Base-by-base conservation (phyloP, 768 basidiomycete species). In the Termitomyces sp. region DNA sequence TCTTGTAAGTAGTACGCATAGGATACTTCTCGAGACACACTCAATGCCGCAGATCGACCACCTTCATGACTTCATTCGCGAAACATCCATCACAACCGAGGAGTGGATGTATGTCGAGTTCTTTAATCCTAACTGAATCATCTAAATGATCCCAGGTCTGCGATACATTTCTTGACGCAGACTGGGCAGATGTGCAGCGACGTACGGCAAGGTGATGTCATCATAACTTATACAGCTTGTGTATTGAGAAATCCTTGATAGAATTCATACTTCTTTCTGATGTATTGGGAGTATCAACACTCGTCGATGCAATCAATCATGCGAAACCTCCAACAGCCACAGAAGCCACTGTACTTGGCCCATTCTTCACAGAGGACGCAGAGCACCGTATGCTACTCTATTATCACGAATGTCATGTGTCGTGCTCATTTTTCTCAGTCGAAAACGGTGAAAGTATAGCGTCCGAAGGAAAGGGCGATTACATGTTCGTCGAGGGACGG, bases 231-330 rank as follows among this genome's bases (percentile, higher is more conserved):
- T 22, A 53, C 41, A 6, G 42, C 44, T 48, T 20, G 12, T 10
- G 36, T 1, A 13, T 37, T 46, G 37, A 54, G 43, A 31, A 5
- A 12, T 22, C 32, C 57, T 74, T 65, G 18, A 72, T 72, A 76
- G 92, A 94, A 67, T 89, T 89, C 68, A 92, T 94, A 64, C 81
- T 94, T 7, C 78, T 94, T n/a, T 92, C 90, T 1, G 92, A 94
- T 65, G 78, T 82, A 0, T 74, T 94, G 0, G 92, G 93, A 5
- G 81, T 90, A 3, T 92, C 90, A 0, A 77, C 87, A 0, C 78
- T 94, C 53, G 86, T 94, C 10, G 89, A 93, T 61, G 70, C 80
- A 26, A 68, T 90, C 52, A 92, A 92, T 72, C 86, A 90, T 64
- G 82, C 85, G 3, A 80, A 81, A 46, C 74, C 78, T 4, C 76